phyloP scores from a whole-genome alignment of 1,139 yeast genomes.

The Candida sanyaensis region DNA sequence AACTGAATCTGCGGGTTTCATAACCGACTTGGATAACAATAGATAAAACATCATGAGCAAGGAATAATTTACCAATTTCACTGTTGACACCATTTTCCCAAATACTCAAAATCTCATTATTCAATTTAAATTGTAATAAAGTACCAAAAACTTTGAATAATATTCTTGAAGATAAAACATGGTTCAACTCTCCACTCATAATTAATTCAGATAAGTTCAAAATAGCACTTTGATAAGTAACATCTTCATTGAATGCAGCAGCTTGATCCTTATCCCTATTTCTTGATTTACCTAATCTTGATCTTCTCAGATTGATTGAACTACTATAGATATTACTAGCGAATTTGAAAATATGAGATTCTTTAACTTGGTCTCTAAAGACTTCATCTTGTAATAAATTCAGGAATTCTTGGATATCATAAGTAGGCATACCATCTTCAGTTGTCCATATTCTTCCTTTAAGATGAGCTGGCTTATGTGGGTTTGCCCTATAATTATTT shows the following conservation, averaged over 20 bases:
- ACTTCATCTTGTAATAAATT: slow-evolving; percentile 31
- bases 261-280: slow-evolving; percentile 45
- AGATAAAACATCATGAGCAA: slow-evolving; percentile 65
- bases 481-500: neutral
- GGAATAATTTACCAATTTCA: slow-evolving; percentile 28
- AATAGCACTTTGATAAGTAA: slow-evolving; percentile 34
- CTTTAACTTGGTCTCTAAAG: slow-evolving; percentile 25
- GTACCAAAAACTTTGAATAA: slow-evolving; percentile 29
- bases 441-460: neutral
- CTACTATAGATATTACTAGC: slow-evolving; percentile 12
- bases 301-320: slow-evolving; percentile 9
- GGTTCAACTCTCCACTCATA: slow-evolving; percentile 32
- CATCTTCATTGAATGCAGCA: slow-evolving; percentile 30
- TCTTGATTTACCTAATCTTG: slow-evolving; percentile 17
- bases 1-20: slow-evolving; percentile 59
- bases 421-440: neutral
- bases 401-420: slow-evolving; percentile 20
- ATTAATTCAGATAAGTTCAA: slow-evolving; percentile 34
- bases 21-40: slow-evolving; percentile 70
- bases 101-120: slow-evolving; percentile 36
- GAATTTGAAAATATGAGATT: slow-evolving; percentile 29
- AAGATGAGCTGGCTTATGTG: slow-evolving; percentile 7
- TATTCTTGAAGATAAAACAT: slow-evolving; percentile 25
- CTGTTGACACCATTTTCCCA: slow-evolving; percentile 49
- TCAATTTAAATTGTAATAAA: slow-evolving; percentile 30